Evolutionary conservation across 2,329 filamentous ascomycete species (phyloP).

Genomic region (Cladorrhinum sp.): DNA sequence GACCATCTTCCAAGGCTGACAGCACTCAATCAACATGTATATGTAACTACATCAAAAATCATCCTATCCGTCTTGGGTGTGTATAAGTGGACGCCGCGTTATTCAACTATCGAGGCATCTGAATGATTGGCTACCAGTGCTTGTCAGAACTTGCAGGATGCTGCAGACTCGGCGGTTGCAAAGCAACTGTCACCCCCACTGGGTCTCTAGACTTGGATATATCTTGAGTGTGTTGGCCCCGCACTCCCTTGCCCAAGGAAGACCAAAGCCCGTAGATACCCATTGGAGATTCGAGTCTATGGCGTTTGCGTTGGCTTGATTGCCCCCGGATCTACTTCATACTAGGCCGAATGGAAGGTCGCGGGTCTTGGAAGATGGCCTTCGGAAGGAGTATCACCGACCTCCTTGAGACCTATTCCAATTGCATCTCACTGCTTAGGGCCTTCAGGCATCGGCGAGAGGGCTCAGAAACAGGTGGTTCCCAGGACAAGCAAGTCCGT

Average conservation of each 20-base stretch:
- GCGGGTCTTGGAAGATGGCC: slow-evolving; percentile 28
- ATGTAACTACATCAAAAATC: neutral
- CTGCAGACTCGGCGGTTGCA: slow-evolving; percentile 4
- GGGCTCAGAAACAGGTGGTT: slow-evolving; percentile 18
- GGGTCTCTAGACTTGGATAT: neutral
- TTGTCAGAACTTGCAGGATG: neutral
- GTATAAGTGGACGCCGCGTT: neutral
- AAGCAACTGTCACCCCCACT: neutral
- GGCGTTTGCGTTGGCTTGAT: neutral
- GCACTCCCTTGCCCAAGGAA: neutral
- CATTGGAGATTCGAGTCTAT: neutral
- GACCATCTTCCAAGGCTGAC: neutral
- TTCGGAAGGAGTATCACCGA: slow-evolving; percentile 44
- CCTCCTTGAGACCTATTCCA: slow-evolving; percentile 48
- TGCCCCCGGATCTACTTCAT: neutral
- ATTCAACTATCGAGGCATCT: slow-evolving; percentile 1
- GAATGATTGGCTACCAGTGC: slow-evolving; percentile 1
- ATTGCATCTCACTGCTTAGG: slow-evolving; percentile 43
- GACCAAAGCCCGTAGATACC: neutral
- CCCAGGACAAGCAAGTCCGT: slow-evolving; percentile 28
- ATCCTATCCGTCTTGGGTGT: neutral
- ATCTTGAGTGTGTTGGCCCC: neutral
- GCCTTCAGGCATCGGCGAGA: slow-evolving; percentile 29
- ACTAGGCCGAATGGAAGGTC: neutral
- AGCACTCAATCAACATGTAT: neutral